Base-by-base conservation (phyloP, 1,284 basidiomycete species). In the Phenoliferia sp. region DNA sequence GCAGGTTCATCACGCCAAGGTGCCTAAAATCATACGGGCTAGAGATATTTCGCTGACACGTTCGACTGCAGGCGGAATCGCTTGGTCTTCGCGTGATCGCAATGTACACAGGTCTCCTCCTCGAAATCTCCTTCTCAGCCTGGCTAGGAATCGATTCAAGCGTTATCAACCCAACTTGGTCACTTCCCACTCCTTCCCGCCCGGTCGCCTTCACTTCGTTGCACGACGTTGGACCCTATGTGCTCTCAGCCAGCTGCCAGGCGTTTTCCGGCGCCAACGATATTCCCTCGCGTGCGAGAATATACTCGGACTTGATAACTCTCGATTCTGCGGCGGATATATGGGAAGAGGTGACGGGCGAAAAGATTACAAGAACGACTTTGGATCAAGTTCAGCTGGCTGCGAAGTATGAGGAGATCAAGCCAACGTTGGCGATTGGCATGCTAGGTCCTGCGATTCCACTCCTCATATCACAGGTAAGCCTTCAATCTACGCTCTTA, bases 171-270 rank as follows among this genome's bases (percentile, higher is more conserved):
- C 56, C 65, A 0, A 59, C 50, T 7, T 66, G 65, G 65, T 39
- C 61, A 4, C 50, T 66, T 26, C 65, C 65, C 3, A 31, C 19
- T 12, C 65, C 65, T 4, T 32, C 48, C 26, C 48, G 48, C 29
- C 61, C 61, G 9, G 65, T 62, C 34, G 65, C 65, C 33, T 66
- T 66, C 57, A 66, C 65, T 29, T 62, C 61, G 9, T 50, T 62
- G 2, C 26, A 12, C 56, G 61, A 62, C 31, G 33, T 66, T 6
- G 65, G 65, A 2, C 56, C 33, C 26, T 59, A 31, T 32, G 39
- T 39, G 34, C 65, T 66, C 61, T 62, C 61, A 10, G 65, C 65
- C 34, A n/a, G 58, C n/a, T 57, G 62, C 17, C 65, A 66, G 22
- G n/a, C 61, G 34, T 57, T 31, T 35, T 16, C 22, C n/a, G 55